Base-by-base conservation (phyloP, 148 eudicot genomes). In the Mesembryanthemum crystallinum region DNA sequence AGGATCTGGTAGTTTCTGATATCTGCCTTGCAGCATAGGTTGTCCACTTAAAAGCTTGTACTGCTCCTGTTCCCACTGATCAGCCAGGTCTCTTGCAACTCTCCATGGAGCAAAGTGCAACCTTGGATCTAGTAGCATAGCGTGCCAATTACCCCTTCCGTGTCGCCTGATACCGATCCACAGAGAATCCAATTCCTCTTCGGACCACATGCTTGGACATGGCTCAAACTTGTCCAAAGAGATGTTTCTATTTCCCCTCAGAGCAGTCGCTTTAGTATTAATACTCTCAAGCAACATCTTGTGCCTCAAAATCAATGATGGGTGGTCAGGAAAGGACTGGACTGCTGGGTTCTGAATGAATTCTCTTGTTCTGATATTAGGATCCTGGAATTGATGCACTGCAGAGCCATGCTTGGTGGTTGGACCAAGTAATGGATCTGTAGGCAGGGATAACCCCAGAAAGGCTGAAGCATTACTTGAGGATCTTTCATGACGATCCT, bases 101-200 rank as follows among this genome's bases (percentile, higher is more conserved):
- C 90, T 84, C 86, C 88, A 88, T 5, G 89, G 85, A 29, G 80
- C 69, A 45, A 89, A 89, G 28, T 80, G 83, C 63, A 89, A 78
- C 79, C 84, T 80, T 21, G 87, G 91, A 78, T 89, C 93, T 65
- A 81, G 79, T 52, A 86, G 70, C 87, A 89, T 89, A 30, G 86
- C 81, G 43, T 85, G 88, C 93, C 93, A 89, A 73, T 86, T 86
- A 8, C 91, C 93, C 70, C 84, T 77, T 62, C 93, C 93, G 70
- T 89, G 84, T 76, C 93, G 82, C 66, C 93, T 81, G 30, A 89
- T 79, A 78, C 93, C 93, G 12, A 88, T 83, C 93, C 93, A 89
- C 55, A 89, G 84, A 74, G 80, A 86, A 67, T 89, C 93, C 73
- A 89, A 58, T 69, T 89, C 93, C 64, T 87, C 89, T 64, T 89